Conservation (phyloP, 23 red algal genomes). For the Gracilaria caudata region DNA sequence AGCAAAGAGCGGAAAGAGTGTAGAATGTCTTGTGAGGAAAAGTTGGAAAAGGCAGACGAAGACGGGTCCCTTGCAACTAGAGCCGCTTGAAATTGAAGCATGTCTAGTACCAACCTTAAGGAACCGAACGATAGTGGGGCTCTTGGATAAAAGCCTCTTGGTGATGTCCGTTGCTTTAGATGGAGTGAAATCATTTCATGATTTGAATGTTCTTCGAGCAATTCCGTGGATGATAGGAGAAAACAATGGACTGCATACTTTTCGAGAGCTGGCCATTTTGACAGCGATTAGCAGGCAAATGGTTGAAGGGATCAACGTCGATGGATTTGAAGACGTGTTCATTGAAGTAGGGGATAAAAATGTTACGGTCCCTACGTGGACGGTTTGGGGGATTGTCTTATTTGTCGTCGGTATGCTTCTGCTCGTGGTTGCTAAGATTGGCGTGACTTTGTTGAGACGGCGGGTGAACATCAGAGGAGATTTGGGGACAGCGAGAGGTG, state of each 20-base stretch:
- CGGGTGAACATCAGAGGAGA: background rate
- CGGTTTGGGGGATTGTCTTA: background rate
- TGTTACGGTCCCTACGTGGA: background rate
- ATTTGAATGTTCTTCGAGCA: background rate
- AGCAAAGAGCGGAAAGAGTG: background rate
- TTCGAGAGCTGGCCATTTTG: background rate
- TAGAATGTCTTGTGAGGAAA: background rate
- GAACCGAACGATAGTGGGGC: background rate
- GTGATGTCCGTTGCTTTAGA: constrained; percentile 13
- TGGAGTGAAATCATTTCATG: background rate
- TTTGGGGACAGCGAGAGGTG: background rate
- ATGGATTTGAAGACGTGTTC: background rate
- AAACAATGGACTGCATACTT: background rate
- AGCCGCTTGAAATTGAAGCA: background rate
- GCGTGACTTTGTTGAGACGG: background rate
- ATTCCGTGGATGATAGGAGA: background rate
- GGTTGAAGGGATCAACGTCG: background rate
- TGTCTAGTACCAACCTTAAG: background rate
- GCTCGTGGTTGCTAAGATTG: background rate
- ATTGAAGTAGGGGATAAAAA: background rate
- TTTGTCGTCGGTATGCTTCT: background rate
- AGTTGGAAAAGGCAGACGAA: background rate
- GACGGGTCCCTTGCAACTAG: background rate
- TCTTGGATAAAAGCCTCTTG: background rate
- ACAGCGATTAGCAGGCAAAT: background rate